Evolutionary conservation across 768 basidiomycete genomes (phyloP).

Genomic region (Amanita polypyramis): DNA sequence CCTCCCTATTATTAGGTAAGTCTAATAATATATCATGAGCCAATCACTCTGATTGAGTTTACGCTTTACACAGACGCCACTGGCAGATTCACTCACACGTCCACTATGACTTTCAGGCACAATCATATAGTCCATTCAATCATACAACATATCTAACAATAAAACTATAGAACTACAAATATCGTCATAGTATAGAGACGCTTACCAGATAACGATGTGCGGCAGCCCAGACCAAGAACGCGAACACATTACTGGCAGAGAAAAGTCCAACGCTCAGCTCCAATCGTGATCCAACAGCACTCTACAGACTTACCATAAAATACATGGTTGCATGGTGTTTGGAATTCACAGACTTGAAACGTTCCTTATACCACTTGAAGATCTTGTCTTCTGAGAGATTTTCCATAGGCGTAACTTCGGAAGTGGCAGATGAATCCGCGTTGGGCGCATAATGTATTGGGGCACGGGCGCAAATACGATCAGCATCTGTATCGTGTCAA

Average conservation of each 20-base stretch:
- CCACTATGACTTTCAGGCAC: too few relatives aligned
- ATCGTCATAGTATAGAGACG: too few relatives aligned
- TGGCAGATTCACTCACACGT: too few relatives aligned
- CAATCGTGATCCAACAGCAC: background rate
- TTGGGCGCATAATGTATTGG: conserved; percentile 73
- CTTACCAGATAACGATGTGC: too few relatives aligned
- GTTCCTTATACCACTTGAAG: conserved; percentile 37
- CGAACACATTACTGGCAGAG: background rate
- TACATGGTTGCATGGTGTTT: conserved; percentile 49
- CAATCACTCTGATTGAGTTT: too few relatives aligned
- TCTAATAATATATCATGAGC: too few relatives aligned
- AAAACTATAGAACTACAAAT: too few relatives aligned
- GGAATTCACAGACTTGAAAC: conserved; percentile 48
- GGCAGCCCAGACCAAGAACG: background rate
- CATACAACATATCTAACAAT: too few relatives aligned
- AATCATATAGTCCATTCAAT: too few relatives aligned
- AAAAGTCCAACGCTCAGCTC: background rate
- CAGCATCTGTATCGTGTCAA: conserved; percentile 48
- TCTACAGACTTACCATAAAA: conserved; percentile 32
- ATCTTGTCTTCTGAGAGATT: conserved; percentile 31
- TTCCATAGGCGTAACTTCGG: conserved; percentile 21
- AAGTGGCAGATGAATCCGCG: conserved; percentile 45
- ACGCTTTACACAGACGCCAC: too few relatives aligned
- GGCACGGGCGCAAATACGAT: conserved; percentile 72
- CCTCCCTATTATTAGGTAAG: too few relatives aligned